A percentile compares a stretch with the other conserved stretches of the same genome.
These are phyloP conservation scores for Erythrobasidium hasegawianum DNA, from an alignment of 1,284 basidiomycete species.

Conservation along the genomic window DNA sequence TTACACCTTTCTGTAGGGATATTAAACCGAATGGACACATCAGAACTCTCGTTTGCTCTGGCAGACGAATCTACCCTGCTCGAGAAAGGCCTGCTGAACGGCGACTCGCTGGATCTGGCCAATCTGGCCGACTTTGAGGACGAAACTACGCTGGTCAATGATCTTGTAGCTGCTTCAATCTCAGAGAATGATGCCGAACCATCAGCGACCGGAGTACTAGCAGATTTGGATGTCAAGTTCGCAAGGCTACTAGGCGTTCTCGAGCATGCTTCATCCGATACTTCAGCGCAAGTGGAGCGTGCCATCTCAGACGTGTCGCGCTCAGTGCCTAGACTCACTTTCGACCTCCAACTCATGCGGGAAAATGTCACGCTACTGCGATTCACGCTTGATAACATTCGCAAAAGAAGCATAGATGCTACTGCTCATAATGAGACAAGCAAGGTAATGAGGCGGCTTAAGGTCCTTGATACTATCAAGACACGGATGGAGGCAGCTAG, in stretches of 20 bases:
- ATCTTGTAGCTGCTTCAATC: conserved; percentile 7
- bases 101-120: conserved; percentile 23
- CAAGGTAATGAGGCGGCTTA: conserved; percentile 63
- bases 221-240: conserved; percentile 67
- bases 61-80: too few species aligned
- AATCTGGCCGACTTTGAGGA: conserved; percentile 30
- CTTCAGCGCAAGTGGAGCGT: conserved; percentile 74
- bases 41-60: too few species aligned
- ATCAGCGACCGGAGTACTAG: conserved; percentile 50
- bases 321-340: conserved; percentile 77
- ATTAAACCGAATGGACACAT: too few species aligned
- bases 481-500: conserved; percentile 76
- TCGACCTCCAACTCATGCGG: conserved; percentile 91
- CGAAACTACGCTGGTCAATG: conserved; percentile 23
- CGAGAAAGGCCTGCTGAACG: too few species aligned
- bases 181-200: background rate
- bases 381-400: conserved; percentile 45
- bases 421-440: conserved; percentile 35
- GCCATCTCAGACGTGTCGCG: conserved; percentile 84
- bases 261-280: conserved; percentile 79
- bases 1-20: too few species aligned
- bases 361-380: conserved; percentile 77
- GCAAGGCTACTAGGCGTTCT: conserved; percentile 68
- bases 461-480: conserved; percentile 75
- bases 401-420: conserved; percentile 39